These are phyloP conservation scores for Cerrena zonata DNA, from an alignment of 1,284 basidiomycete species.

Conservation along the genomic window DNA sequence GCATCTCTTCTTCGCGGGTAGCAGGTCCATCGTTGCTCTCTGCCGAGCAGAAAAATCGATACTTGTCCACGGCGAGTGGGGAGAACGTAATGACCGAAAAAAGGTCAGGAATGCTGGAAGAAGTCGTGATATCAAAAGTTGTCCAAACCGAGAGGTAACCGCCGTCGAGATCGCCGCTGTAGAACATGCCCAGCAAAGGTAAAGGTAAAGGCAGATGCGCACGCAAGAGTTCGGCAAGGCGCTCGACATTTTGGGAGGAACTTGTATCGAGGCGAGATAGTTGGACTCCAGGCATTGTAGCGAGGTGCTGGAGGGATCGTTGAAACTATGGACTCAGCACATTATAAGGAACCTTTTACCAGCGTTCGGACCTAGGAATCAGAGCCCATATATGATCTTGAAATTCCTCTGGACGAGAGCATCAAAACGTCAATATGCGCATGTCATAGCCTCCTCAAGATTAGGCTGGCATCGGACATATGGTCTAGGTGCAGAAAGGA, in stretches of 20 bases:
- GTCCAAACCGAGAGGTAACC: conserved; percentile 2
- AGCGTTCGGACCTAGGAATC: no score
- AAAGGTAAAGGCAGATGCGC: conserved; percentile 3
- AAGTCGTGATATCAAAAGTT: neutral
- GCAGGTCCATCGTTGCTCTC: neutral
- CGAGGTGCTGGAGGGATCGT: no score
- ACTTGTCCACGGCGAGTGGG: neutral
- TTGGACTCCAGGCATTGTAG: neutral
- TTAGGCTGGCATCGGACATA: no score
- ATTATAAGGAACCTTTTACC: no score
- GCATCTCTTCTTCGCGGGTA: neutral
- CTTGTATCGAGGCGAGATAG: neutral
- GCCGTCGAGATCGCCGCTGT: conserved; percentile 1
- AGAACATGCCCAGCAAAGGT: neutral
- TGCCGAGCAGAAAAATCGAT: conserved; percentile 6
- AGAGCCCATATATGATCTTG: no score
- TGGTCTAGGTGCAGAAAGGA: no score
- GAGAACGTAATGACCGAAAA: conserved; percentile 5
- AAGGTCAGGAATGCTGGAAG: neutral
- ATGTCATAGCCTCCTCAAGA: no score
- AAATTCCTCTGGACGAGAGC: no score
- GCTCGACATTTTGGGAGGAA: neutral
- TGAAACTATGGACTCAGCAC: no score
- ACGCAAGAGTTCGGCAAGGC: conserved; percentile 1
- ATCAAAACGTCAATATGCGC: no score